These are phyloP conservation scores for Xylaria flabelliformis DNA, from an alignment of 495 filamentous ascomycete species.

Conservation along the genomic window DNA sequence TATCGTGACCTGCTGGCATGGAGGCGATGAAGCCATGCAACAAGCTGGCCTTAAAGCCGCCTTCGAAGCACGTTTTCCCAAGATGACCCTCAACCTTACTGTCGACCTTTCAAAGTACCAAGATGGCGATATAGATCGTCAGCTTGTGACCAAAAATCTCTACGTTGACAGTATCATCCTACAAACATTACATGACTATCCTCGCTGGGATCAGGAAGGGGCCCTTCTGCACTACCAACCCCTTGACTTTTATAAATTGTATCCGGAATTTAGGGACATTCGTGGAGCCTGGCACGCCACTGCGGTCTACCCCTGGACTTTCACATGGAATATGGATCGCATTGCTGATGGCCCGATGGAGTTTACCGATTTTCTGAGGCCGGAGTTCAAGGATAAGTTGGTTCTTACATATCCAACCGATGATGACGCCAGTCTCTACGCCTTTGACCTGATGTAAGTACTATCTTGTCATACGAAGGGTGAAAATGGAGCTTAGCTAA, in stretches of 20 bases:
- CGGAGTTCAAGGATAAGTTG: slow-evolving; percentile 44
- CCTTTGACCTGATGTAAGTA: slow-evolving; percentile 42
- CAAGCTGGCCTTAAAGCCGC: slow-evolving; percentile 36
- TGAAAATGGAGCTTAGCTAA: neutral
- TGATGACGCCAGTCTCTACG: slow-evolving; percentile 45
- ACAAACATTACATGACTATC: slow-evolving; percentile 48
- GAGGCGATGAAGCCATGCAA: slow-evolving; percentile 42
- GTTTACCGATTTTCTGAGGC: slow-evolving; percentile 40
- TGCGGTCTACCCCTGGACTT: slow-evolving; percentile 16
- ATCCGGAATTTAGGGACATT: slow-evolving; percentile 38
- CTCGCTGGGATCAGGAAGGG: slow-evolving; percentile 45
- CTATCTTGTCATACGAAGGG: neutral
- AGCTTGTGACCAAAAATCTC: slow-evolving; percentile 34
- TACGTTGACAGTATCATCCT: slow-evolving; percentile 41
- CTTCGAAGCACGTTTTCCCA: slow-evolving; percentile 43
- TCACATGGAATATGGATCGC: slow-evolving; percentile 36
- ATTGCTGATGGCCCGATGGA: slow-evolving; percentile 28
- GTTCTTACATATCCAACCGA: slow-evolving; percentile 49
- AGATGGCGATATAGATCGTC: slow-evolving; percentile 41
- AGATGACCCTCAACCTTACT: slow-evolving; percentile 46
- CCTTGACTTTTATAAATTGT: slow-evolving; percentile 38
- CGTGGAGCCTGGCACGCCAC: slow-evolving; percentile 17
- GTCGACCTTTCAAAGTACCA: slow-evolving; percentile 49
- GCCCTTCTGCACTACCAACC: slow-evolving; percentile 43
- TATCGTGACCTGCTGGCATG: slow-evolving; percentile 38